phyloP scores from a whole-genome alignment of 345 rosid genomes.

The Arabis hirsuta region DNA sequence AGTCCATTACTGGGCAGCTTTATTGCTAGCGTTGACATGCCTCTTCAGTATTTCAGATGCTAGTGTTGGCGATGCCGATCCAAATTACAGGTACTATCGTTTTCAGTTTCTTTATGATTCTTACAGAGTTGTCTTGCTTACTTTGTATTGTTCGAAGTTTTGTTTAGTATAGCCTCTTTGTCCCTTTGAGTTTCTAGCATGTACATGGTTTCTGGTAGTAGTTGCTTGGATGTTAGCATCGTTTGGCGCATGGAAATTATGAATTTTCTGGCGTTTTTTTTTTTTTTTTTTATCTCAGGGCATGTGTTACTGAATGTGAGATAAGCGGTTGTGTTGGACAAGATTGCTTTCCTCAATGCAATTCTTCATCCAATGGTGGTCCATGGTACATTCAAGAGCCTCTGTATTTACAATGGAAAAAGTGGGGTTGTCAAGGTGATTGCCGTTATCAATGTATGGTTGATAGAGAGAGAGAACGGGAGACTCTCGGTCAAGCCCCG shows the following conservation, averaged over 20 bases:
- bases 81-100: conserved; percentile 57
- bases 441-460: conserved; percentile 78
- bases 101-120: conserved; percentile 12
- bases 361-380: conserved; percentile 57
- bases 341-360: conserved; percentile 69
- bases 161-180: not conserved
- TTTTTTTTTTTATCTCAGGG: conserved; percentile 42
- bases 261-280: conserved; percentile 3
- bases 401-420: conserved; percentile 64
- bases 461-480: conserved; percentile 63
- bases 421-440: conserved; percentile 76
- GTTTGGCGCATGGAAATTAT: not conserved
- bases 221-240: not conserved
- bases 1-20: conserved; percentile 35
- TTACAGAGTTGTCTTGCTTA: not conserved
- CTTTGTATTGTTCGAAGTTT: not conserved
- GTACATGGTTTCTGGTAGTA: conserved; percentile 17
- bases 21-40: conserved; percentile 43
- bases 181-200: not conserved
- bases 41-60: conserved; percentile 53
- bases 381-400: conserved; percentile 81
- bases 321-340: conserved; percentile 66
- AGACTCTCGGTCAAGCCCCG: conserved; percentile 52
- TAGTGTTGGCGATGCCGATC: conserved; percentile 80
- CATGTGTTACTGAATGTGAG: conserved; percentile 63